phyloP scores from a whole-genome alignment of 306 rosid species.

The Geum urbanum region DNA sequence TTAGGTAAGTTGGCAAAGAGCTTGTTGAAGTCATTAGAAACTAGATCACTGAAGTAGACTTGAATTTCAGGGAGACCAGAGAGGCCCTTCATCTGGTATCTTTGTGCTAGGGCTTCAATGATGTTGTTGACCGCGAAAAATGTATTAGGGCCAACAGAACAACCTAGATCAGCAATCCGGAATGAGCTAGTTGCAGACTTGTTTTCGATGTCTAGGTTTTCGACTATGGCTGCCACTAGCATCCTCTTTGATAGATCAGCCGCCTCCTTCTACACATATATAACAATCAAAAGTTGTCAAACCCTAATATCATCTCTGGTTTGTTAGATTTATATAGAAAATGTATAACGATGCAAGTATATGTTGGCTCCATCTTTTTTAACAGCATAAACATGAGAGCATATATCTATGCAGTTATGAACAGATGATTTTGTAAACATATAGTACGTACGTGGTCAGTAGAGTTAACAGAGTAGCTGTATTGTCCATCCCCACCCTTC shows the following conservation, averaged over 20 bases:
- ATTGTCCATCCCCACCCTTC: constrained; percentile 5
- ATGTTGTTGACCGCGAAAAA: constrained; percentile 7
- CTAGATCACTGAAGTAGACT: constrained; percentile 13
- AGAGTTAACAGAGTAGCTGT: constrained; percentile 11
- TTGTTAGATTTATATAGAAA: too few relatives aligned
- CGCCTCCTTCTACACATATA: not conserved
- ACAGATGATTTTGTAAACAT: too few relatives aligned
- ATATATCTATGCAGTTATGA: too few relatives aligned
- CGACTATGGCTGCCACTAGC: not conserved
- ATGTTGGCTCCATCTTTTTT: too few relatives aligned
- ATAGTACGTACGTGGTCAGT: not conserved
- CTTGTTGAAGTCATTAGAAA: constrained; percentile 16
- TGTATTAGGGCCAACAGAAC: constrained; percentile 30
- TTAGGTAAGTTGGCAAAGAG: constrained; percentile 16
- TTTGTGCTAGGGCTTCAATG: constrained; percentile 9
- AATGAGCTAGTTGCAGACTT: not conserved
- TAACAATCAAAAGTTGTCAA: not conserved
- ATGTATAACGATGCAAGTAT: too few relatives aligned
- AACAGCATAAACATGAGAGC: too few relatives aligned
- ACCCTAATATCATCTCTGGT: too few relatives aligned
- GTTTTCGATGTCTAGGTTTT: constrained; percentile 15
- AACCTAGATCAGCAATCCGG: constrained; percentile 28
- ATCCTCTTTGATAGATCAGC: not conserved
- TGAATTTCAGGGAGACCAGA: constrained; percentile 13
- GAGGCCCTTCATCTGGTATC: not conserved